Percentiles rank a stretch among this genome's conserved stretches.
These are phyloP conservation scores for Lichtheimia hyalospora DNA, from an alignment of 371 early-diverging fungal genomes.

Conservation along the genomic window DNA sequence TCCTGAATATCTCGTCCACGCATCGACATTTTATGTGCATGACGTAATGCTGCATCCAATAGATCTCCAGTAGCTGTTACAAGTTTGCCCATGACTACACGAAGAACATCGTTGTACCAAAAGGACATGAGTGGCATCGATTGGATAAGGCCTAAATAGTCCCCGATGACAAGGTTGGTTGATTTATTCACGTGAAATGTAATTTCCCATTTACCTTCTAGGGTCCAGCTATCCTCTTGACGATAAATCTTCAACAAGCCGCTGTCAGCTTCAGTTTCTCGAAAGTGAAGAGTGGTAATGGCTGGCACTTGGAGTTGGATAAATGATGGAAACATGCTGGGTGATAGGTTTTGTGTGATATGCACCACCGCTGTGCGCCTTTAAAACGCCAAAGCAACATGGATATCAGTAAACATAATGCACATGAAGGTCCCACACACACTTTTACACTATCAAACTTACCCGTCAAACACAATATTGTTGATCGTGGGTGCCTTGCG, in stretches of 20 bases:
- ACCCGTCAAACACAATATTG: constrained; percentile 61
- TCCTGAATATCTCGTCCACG: constrained; percentile 46
- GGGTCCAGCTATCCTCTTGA: constrained; percentile 59
- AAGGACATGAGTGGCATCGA: constrained; percentile 63
- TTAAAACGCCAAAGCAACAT: constrained; percentile 7
- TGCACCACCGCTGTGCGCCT: constrained; percentile 55
- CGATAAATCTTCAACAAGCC: constrained; percentile 48
- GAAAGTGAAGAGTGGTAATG: constrained; percentile 46
- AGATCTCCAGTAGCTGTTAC: constrained; percentile 60
- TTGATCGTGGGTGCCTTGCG: constrained; percentile 54
- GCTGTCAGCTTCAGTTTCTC: constrained; percentile 38
- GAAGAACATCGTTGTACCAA: constrained; percentile 67
- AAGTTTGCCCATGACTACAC: constrained; percentile 54
- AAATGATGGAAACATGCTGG: constrained; percentile 48
- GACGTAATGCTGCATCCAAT: constrained; percentile 52
- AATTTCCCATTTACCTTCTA: constrained; percentile 34
- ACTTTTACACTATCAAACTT: constrained; percentile 7
- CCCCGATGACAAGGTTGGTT: too few relatives aligned
- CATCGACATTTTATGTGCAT: constrained; percentile 44
- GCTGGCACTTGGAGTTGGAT: constrained; percentile 49
- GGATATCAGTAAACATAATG: too few relatives aligned
- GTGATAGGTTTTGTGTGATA: constrained; percentile 47
- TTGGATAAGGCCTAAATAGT: constrained; percentile 47
- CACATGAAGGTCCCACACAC: background rate
- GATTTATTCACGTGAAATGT: background rate